Conservation (phyloP, 345 rosid genomes). For the Cochlearia excelsa region DNA sequence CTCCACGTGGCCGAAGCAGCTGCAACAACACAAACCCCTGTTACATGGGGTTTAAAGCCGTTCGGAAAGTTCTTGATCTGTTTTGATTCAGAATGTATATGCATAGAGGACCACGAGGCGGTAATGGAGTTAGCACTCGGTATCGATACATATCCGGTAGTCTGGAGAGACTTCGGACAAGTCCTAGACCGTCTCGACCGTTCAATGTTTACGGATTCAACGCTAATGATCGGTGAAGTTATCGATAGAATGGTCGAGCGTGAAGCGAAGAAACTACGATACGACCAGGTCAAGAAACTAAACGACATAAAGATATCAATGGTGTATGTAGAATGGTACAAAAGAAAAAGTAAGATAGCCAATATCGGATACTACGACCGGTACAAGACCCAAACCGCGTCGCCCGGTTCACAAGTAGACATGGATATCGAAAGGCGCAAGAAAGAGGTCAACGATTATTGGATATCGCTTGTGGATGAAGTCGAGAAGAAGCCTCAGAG, state of each 20-base stretch:
- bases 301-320: conserved; percentile 41
- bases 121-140: conserved; percentile 31
- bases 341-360: conserved; percentile 38
- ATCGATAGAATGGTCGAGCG: conserved; percentile 27
- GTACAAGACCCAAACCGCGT: conserved; percentile 31
- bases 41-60: conserved; percentile 28
- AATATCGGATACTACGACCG: conserved; percentile 58
- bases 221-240: conserved; percentile 2
- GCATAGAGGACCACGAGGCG: conserved; percentile 49
- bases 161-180: conserved; percentile 18
- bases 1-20: conserved; percentile 40
- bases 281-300: conserved; percentile 38
- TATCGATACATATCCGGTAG: not conserved
- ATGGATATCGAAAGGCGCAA: not conserved
- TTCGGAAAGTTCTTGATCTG: conserved; percentile 58
- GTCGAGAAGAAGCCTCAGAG: conserved; percentile 52
- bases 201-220: not conserved
- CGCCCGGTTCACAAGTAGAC: not conserved
- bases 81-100: conserved; percentile 37
- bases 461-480: conserved; percentile 49
- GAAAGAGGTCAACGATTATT: conserved; percentile 39
- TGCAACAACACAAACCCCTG: not conserved
- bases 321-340: conserved; percentile 59
- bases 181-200: conserved; percentile 16
- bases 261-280: conserved; percentile 13